Evolutionary conservation across 495 filamentous ascomycete species (phyloP), one percentile per base, ranked within the genome.

Genomic region (Penicillium mononematosum): DNA sequence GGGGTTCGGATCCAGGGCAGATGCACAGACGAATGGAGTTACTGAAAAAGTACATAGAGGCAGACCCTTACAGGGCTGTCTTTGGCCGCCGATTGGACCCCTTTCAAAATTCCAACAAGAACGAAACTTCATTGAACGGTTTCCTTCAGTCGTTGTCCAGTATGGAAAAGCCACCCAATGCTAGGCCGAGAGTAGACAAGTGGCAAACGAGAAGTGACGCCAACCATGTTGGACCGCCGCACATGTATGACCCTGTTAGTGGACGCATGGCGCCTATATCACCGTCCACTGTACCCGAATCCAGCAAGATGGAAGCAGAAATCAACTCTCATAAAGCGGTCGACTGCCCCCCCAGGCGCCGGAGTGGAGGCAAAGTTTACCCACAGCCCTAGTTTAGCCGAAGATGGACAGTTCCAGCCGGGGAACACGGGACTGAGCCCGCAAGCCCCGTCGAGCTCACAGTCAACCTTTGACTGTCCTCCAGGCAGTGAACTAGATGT

Each of bases 31-130:
- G 53, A 9, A 68, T 74, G 47, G 62, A 72, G 6, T 50, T 69
- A 36, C 50, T 78, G 19, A 73, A 69, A 58, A 75, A 64, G 50
- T 60, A 61, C 20, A 64, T 78, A 12, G 69, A 74, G 5, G 55
- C 61, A 6, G 77, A 81, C 51, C 75, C 78, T 1, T 78, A 73
- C 47, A 58, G 57, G 12, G 71, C 70, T 8, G 24, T 80, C 2
- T 82, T 81, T 65, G 76, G 78, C 16, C 69, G 62, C 22, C 66
- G 69, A 50, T 50, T 68, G 42, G 67, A 65, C 36, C 66, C 68
- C 16, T 54, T 63, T 27, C 31, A 42, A 7, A 49, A 58, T 9
- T 50, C 51, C 24, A 53, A 53, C 3, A 67, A 59, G 17, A 20
- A 54, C 11, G 58, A 70, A 4, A 53, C 55, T 12, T 45, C 53